Evolutionary conservation across 108 stramenopile genomes (phyloP).

Genomic region (Parmales sp.): DNA sequence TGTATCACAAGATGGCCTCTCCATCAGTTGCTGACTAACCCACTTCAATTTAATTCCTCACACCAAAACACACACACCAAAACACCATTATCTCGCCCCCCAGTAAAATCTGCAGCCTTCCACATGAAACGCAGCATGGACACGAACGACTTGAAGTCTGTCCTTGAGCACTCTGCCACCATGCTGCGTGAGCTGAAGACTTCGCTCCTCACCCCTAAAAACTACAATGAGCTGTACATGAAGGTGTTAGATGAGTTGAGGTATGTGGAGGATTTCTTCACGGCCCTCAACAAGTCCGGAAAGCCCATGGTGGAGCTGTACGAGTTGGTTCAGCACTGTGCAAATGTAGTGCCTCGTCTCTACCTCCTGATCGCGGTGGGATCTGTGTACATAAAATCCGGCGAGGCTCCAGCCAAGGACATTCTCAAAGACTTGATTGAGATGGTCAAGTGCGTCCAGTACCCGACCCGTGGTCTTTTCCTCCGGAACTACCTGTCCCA

Average conservation of each 20-base stretch:
- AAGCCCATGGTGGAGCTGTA: conserved; percentile 78
- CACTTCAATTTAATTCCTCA: not conserved
- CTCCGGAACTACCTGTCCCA: conserved; percentile 90
- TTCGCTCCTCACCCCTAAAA: conserved; percentile 71
- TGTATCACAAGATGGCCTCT: not conserved
- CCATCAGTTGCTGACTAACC: not conserved
- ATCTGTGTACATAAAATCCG: conserved; percentile 76
- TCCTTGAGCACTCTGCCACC: conserved; percentile 62
- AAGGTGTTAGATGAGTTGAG: conserved; percentile 86
- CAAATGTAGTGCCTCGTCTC: conserved; percentile 85
- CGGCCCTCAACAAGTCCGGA: conserved; percentile 35
- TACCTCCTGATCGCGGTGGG: conserved; percentile 95
- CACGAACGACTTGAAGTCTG: conserved; percentile 45
- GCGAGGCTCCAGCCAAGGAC: conserved; percentile 53
- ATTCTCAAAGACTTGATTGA: conserved; percentile 89
- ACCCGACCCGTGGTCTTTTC: conserved; percentile 95
- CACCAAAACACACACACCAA: not conserved
- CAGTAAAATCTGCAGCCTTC: not conserved
- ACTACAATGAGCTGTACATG: conserved; percentile 98
- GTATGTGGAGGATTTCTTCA: conserved; percentile 81
- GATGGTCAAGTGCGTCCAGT: conserved; percentile 95
- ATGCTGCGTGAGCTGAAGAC: conserved; percentile 88
- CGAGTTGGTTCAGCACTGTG: conserved; percentile 84
- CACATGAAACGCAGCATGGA: conserved; percentile 27
- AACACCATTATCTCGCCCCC: not conserved